Evolutionary conservation across 352 stramenopile genomes (phyloP).

Genomic region (Aphanomyces cochlioides): DNA sequence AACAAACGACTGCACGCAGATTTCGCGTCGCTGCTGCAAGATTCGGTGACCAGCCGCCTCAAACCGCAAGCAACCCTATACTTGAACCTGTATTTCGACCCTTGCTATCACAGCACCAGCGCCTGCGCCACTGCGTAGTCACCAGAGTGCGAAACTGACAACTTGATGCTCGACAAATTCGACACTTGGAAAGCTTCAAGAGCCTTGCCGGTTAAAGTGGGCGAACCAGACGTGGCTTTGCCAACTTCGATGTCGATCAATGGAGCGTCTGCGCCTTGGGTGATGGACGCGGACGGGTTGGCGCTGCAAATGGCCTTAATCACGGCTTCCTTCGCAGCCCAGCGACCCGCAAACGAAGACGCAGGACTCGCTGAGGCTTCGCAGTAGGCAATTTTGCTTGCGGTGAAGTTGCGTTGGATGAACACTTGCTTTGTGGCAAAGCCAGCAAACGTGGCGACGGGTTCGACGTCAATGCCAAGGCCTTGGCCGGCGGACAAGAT

Average conservation of each 20-base stretch:
- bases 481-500: slow-evolving; percentile 28
- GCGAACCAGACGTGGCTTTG: slow-evolving; percentile 69
- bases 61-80: too few species aligned
- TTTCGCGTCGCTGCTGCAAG: too few species aligned
- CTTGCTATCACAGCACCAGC: too few species aligned
- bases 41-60: too few species aligned
- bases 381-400: slow-evolving; percentile 81
- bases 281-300: slow-evolving; percentile 42
- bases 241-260: slow-evolving; percentile 85
- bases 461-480: slow-evolving; percentile 77
- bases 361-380: slow-evolving; percentile 70
- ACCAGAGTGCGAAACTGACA: slow-evolving; percentile 87
- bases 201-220: slow-evolving; percentile 66
- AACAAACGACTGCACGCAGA: too few species aligned
- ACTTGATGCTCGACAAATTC: slow-evolving; percentile 63
- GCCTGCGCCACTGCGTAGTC: slow-evolving; percentile 46
- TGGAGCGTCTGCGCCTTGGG: slow-evolving; percentile 52
- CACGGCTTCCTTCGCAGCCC: slow-evolving; percentile 87
- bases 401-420: slow-evolving; percentile 83
- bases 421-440: slow-evolving; percentile 70
- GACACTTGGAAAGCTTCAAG: slow-evolving; percentile 76
- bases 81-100: too few species aligned
- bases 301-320: slow-evolving; percentile 86
- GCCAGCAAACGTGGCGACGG: slow-evolving; percentile 73
- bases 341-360: slow-evolving; percentile 80